Evolutionary conservation across 805 yeast genomes (phyloP).

Genomic region (Cyberlindnera subsufficiens): DNA sequence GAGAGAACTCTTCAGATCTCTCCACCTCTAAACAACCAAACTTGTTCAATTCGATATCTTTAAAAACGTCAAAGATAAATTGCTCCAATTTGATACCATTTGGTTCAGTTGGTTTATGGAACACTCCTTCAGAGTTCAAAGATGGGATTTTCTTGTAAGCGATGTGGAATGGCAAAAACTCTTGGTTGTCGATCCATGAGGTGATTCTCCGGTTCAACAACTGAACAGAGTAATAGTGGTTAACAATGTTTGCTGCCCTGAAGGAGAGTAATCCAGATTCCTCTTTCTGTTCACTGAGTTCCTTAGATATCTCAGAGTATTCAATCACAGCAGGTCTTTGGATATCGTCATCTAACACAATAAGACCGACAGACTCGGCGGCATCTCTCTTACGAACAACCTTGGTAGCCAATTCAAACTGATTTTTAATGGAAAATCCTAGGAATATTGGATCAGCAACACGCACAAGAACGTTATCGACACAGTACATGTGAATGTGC

Average conservation of each 20-base stretch:
- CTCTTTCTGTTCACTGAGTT: constrained; percentile 63
- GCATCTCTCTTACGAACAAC: constrained; percentile 92
- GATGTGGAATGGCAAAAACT: constrained; percentile 83
- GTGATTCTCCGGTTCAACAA: constrained; percentile 56
- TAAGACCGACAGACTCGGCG: constrained; percentile 83
- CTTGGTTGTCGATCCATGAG: constrained; percentile 62
- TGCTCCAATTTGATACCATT: constrained; percentile 96
- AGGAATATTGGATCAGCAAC: constrained; percentile 86
- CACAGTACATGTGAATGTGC: constrained; percentile 95
- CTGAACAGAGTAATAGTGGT: constrained; percentile 88
- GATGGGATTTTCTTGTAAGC: constrained; percentile 84
- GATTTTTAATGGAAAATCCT: constrained; percentile 71
- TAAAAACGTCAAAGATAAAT: constrained; percentile 94
- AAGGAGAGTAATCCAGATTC: constrained; percentile 56
- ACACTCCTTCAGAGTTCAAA: constrained; percentile 40
- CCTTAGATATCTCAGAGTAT: constrained; percentile 81
- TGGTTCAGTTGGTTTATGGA: constrained; percentile 60
- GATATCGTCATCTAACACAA: constrained; percentile 56
- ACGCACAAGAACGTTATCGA: constrained; percentile 86
- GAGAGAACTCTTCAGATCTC: constrained; percentile 82
- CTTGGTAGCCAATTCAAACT: constrained; percentile 79
- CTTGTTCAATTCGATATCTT: constrained; percentile 57
- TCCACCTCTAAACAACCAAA: constrained; percentile 93
- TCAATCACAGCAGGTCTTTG: constrained; percentile 85
- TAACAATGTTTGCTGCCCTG: constrained; percentile 95